These are phyloP conservation scores for Verticillium nubilum DNA, from an alignment of 2,329 filamentous ascomycete species.

Conservation along the genomic window DNA sequence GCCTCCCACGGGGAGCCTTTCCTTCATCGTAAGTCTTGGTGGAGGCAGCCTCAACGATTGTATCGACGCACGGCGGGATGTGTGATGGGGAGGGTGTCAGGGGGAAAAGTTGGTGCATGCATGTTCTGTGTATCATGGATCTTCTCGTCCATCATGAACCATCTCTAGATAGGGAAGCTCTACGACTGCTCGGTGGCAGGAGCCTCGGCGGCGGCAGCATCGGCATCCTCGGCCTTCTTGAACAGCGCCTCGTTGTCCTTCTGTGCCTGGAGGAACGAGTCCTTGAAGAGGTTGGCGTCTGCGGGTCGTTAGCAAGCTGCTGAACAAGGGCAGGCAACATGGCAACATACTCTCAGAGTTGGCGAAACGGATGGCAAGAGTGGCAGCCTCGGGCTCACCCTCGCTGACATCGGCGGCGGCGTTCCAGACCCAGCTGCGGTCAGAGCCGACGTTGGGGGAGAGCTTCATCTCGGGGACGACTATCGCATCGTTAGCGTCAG, in stretches of 20 bases:
- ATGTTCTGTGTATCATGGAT: neutral
- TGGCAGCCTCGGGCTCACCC: conserved; percentile 93
- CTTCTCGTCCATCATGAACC: neutral
- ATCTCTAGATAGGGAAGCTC: neutral
- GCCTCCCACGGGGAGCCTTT: neutral
- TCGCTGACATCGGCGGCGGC: conserved; percentile 96
- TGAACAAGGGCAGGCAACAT: neutral
- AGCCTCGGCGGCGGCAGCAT: conserved; percentile 19
- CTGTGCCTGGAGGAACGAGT: conserved; percentile 94
- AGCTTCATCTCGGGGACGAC: conserved; percentile 99
- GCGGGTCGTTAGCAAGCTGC: conserved; percentile 19
- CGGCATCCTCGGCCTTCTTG: conserved; percentile 35
- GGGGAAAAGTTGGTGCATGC: neutral
- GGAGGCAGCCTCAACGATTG: neutral
- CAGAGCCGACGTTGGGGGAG: conserved; percentile 93
- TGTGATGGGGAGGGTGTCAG: neutral
- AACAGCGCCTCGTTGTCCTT: conserved; percentile 92
- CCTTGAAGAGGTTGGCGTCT: conserved; percentile 98
- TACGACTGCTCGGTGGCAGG: conserved; percentile 6
- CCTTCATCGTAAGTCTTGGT: neutral
- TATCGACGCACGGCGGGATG: neutral
- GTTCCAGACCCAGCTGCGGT: conserved; percentile 99
- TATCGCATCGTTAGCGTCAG: conserved; percentile 28
- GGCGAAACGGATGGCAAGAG: conserved; percentile 93
- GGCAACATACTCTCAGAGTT: conserved; percentile 83